phyloP scores from a whole-genome alignment of 2,329 filamentous ascomycete species.

The Thelonectria rubi region DNA sequence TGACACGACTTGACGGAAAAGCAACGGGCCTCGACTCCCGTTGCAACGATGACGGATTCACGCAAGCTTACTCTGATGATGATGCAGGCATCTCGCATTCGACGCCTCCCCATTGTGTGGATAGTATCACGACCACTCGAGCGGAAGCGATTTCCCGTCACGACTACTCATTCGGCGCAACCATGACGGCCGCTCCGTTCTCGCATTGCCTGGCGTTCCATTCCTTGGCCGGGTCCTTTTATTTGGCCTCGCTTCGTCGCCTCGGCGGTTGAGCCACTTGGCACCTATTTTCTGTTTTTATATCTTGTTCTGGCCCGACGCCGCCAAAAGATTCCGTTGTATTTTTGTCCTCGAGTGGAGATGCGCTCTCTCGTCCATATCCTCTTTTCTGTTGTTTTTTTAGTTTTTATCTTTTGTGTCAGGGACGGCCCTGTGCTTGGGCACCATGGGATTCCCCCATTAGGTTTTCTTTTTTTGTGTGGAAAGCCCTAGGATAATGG shows the following conservation, averaged over 20 bases:
- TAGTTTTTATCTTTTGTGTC: neutral
- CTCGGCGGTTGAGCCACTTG: neutral
- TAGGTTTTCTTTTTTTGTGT: slow-evolving; percentile 8
- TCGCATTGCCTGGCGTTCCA: slow-evolving; percentile 3
- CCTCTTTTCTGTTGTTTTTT: slow-evolving; percentile 2
- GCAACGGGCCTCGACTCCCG: slow-evolving; percentile 24
- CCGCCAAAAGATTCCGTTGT: slow-evolving; percentile 16
- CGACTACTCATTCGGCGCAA: slow-evolving; percentile 14
- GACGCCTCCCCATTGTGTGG: slow-evolving; percentile 33
- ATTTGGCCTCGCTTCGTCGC: slow-evolving; percentile 2
- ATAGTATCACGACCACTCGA: slow-evolving; percentile 28
- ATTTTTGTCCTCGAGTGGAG: slow-evolving; percentile 12
- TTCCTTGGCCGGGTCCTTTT: slow-evolving; percentile 6
- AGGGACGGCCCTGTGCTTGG: neutral
- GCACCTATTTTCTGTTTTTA: slow-evolving; percentile 16
- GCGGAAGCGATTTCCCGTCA: slow-evolving; percentile 22
- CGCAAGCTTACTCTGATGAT: slow-evolving; percentile 40
- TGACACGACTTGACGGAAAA: slow-evolving; percentile 36
- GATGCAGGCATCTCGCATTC: slow-evolving; percentile 43
- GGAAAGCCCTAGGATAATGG: slow-evolving; percentile 26
- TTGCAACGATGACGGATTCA: slow-evolving; percentile 41
- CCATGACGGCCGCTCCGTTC: slow-evolving; percentile 3
- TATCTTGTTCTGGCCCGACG: slow-evolving; percentile 24
- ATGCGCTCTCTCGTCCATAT: slow-evolving; percentile 13
- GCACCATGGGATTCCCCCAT: neutral